These are phyloP conservation scores for Melocanna baccifera DNA, from an alignment of 176 grass and related monocot genomes.

Conservation along the genomic window DNA sequence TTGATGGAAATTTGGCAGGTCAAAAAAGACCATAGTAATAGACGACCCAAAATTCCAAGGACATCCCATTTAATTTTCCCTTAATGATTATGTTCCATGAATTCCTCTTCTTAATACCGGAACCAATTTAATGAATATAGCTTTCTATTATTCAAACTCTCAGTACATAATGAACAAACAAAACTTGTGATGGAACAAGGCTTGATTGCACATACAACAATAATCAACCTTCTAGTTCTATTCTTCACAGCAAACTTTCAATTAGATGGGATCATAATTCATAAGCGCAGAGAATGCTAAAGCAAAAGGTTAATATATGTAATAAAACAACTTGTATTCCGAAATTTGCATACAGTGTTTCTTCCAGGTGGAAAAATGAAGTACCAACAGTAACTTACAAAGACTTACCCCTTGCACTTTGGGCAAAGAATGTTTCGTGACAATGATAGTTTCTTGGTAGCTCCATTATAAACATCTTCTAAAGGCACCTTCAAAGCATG, in stretches of 20 bases:
- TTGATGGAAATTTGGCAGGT: background rate
- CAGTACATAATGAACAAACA: background rate
- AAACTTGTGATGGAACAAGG: background rate
- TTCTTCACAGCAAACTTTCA: background rate
- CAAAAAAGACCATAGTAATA: background rate
- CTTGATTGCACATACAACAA: background rate
- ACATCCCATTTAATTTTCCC: background rate
- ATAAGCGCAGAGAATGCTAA: background rate
- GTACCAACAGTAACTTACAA: background rate
- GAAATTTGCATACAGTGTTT: background rate
- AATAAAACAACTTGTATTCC: background rate
- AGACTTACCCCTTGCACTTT: constrained; percentile 76
- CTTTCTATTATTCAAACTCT: background rate
- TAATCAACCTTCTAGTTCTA: background rate
- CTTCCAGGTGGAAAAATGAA: background rate
- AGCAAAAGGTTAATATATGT: background rate
- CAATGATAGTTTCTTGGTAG: constrained; percentile 62
- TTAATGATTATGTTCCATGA: background rate
- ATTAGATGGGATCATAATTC: background rate
- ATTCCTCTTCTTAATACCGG: background rate
- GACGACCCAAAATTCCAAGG: background rate
- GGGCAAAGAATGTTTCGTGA: constrained; percentile 63
- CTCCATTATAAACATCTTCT: constrained; percentile 68
- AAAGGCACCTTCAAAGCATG: constrained; percentile 63
- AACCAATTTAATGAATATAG: background rate